phyloP scores from a whole-genome alignment of 345 rosid species.

The Eucalyptus globulus region DNA sequence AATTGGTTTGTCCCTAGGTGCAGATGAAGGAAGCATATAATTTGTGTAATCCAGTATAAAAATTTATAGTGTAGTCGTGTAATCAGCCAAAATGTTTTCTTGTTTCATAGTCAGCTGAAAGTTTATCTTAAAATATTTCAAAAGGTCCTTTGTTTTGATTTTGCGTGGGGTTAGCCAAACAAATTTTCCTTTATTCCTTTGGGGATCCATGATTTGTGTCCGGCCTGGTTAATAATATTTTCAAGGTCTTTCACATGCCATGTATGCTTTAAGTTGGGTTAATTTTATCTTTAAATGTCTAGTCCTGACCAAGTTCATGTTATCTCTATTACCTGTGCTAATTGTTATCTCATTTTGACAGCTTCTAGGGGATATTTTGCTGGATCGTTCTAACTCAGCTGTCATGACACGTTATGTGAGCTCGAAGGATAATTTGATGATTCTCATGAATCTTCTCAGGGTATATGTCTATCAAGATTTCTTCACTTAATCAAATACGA shows the following conservation, averaged over 20 bases:
- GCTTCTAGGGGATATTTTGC: slow-evolving; percentile 21
- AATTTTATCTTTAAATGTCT: not conserved
- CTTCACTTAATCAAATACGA: not conserved
- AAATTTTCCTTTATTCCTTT: not conserved
- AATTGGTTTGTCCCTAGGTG: not conserved
- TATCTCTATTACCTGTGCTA: not conserved
- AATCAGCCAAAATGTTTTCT: not conserved
- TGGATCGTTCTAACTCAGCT: slow-evolving; percentile 53
- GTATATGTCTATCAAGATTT: slow-evolving; percentile 6
- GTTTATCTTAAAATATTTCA: not conserved
- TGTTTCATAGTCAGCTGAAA: not conserved
- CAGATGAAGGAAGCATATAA: not conserved
- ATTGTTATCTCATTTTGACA: not conserved
- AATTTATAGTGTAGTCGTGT: not conserved
- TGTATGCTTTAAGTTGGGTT: not conserved
- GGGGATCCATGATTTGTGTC: not conserved
- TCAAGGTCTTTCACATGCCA: not conserved
- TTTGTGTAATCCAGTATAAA: not conserved
- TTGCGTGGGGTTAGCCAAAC: not conserved
- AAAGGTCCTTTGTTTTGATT: not conserved
- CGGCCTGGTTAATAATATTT: not conserved
- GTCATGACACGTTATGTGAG: slow-evolving; percentile 60
- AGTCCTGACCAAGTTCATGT: not conserved
- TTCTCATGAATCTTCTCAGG: slow-evolving; percentile 71
- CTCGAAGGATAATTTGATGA: slow-evolving; percentile 55